A percentile compares a stretch with the other conserved stretches of the same genome.
phyloP scores from a whole-genome alignment of 208 protist genomes.

The Angomonas ambiguus region DNA sequence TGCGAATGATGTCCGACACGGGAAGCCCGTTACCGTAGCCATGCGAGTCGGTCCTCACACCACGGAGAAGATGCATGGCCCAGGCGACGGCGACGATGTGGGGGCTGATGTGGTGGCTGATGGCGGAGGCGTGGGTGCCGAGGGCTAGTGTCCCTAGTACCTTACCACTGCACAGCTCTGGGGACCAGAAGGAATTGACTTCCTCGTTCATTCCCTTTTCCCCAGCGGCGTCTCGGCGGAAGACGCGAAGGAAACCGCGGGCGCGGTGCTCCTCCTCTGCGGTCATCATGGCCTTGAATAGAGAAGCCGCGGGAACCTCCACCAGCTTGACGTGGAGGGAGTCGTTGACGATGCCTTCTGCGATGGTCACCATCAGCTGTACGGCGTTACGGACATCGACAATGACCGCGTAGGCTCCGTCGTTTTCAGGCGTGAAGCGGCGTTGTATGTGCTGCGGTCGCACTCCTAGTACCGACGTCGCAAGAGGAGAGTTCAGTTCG shows the following conservation, averaged over 20 bases:
- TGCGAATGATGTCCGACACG: slow-evolving; percentile 77
- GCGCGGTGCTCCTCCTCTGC: slow-evolving; percentile 62
- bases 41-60: slow-evolving; percentile 53
- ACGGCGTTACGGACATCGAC: slow-evolving; percentile 84
- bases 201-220: slow-evolving; percentile 54
- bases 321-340: slow-evolving; percentile 56
- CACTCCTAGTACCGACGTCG: slow-evolving; percentile 49
- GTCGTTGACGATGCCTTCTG: slow-evolving; percentile 67
- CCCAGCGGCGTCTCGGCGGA: slow-evolving; percentile 45
- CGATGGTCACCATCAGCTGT: slow-evolving; percentile 84
- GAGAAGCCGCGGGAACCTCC: slow-evolving; percentile 68
- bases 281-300: slow-evolving; percentile 83
- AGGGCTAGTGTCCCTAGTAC: slow-evolving; percentile 69
- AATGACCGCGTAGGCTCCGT: slow-evolving; percentile 77
- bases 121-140: slow-evolving; percentile 61
- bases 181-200: slow-evolving; percentile 71
- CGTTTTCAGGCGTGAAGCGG: slow-evolving; percentile 42
- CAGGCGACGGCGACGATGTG: slow-evolving; percentile 85
- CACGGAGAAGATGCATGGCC: slow-evolving; percentile 82
- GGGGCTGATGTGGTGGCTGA: slow-evolving; percentile 74
- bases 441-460: slow-evolving; percentile 24
- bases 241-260: slow-evolving; percentile 75
- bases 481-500: slow-evolving; percentile 47
- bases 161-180: slow-evolving; percentile 81
- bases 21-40: slow-evolving; percentile 81